Evolutionary conservation across 1,139 yeast species (phyloP).

Genomic region (Geotrichum histeridarum): DNA sequence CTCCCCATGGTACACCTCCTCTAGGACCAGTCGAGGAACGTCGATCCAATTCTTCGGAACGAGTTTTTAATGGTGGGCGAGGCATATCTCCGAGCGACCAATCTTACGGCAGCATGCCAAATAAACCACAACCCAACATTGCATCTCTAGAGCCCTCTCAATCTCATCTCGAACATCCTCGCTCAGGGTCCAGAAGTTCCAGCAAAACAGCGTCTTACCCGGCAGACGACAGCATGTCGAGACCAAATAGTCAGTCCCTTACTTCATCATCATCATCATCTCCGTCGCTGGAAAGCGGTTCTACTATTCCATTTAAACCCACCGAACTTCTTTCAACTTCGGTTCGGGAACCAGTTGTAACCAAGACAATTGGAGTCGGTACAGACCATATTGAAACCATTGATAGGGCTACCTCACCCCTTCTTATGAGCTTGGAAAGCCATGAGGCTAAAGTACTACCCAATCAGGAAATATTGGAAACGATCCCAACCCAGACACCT

Average conservation of each 20-base stretch:
- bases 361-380: conserved; percentile 18
- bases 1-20: no score
- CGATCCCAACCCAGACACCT: no score
- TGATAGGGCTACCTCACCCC: not conserved
- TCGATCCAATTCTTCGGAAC: no score
- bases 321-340: not conserved
- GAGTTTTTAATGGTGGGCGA: no score
- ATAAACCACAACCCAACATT: no score
- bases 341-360: not conserved
- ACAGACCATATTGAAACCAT: conserved; percentile 19
- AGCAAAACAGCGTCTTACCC: conserved; percentile 12
- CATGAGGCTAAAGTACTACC: not conserved
- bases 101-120: no score
- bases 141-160: no score
- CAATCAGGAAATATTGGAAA: not conserved
- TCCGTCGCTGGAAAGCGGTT: conserved; percentile 1
- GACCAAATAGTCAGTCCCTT: conserved; percentile 5
- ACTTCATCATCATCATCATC: not conserved
- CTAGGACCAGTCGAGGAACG: no score
- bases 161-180: not conserved
- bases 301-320: not conserved
- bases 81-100: no score
- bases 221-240: conserved; percentile 7
- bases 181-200: conserved; percentile 3
- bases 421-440: not conserved